Conservation (phyloP, 805 yeast species). For the Candida fluviatilis region DNA sequence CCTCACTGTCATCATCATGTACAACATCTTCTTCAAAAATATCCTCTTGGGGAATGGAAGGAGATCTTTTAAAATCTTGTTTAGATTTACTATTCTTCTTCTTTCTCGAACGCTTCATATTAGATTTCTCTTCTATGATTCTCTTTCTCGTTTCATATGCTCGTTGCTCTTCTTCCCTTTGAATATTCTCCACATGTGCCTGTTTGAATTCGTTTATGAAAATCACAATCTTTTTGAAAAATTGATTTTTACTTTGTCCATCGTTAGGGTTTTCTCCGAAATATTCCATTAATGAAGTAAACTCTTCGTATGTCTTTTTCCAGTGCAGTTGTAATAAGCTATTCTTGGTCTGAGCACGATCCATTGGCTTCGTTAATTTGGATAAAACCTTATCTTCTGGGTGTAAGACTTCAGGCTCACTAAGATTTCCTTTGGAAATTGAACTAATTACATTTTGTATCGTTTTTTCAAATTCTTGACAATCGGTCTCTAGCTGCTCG, state of each 20-base stretch:
- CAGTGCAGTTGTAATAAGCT: conserved; percentile 62
- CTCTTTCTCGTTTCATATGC: conserved; percentile 34
- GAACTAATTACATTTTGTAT: conserved; percentile 72
- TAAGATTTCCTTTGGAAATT: conserved; percentile 76
- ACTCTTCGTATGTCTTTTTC: conserved; percentile 58
- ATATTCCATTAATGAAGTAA: conserved; percentile 66
- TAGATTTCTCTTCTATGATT: conserved; percentile 22
- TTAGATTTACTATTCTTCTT: conserved; percentile 7
- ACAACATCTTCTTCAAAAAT: conserved; percentile 14
- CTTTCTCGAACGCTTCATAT: conserved; percentile 12
- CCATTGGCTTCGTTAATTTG: conserved; percentile 60
- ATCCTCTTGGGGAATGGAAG: conserved; percentile 6
- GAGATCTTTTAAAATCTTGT: not conserved
- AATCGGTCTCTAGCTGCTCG: conserved; percentile 76
- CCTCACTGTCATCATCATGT: not conserved
- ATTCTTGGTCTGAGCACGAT: conserved; percentile 70
- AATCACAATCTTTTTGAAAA: conserved; percentile 74
- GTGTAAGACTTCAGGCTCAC: conserved; percentile 74
- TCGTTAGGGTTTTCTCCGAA: conserved; percentile 91
- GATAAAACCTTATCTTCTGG: conserved; percentile 73
- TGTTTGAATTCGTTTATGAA: conserved; percentile 76
- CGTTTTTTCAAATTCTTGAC: conserved; percentile 55
- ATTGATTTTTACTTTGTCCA: conserved; percentile 57
- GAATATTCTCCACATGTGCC: conserved; percentile 75
- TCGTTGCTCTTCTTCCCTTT: conserved; percentile 74